A percentile compares a stretch with the other conserved stretches of the same genome.
Evolutionary conservation across 179 eudicot species (phyloP).

Genomic region (Heliamphora pulchella): DNA sequence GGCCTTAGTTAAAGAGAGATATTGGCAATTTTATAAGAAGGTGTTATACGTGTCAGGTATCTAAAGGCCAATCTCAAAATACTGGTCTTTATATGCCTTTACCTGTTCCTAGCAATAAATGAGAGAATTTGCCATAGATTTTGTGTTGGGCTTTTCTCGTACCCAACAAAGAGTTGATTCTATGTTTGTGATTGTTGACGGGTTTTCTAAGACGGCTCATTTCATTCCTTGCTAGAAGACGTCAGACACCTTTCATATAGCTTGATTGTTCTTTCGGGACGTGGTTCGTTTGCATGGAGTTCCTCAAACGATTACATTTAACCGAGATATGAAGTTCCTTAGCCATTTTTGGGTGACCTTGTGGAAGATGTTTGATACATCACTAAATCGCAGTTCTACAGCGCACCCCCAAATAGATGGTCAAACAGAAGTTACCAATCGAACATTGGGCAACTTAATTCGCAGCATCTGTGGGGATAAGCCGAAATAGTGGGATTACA

Average conservation of each 20-base stretch:
- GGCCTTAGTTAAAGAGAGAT: not conserved
- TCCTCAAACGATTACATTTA: not conserved
- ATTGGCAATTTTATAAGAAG: not conserved
- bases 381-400: not conserved
- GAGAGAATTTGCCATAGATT: not conserved
- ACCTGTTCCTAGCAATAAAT: not conserved
- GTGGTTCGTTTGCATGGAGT: not conserved
- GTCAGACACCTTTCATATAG: not conserved
- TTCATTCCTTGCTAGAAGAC: slow-evolving; percentile 1
- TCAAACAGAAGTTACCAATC: not conserved
- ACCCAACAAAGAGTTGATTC: not conserved
- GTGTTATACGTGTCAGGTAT: not conserved
- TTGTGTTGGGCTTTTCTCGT: not conserved
- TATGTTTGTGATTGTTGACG: not conserved
- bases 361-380: not conserved
- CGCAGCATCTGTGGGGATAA: not conserved
- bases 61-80: not conserved
- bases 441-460: not conserved
- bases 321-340: not conserved
- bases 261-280: not conserved
- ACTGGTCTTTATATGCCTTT: not conserved
- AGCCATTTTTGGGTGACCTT: not conserved
- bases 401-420: not conserved
- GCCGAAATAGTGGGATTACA: not conserved
- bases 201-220: not conserved